Conservation (phyloP, 352 stramenopile species). For the Thalassiosira exigua region DNA sequence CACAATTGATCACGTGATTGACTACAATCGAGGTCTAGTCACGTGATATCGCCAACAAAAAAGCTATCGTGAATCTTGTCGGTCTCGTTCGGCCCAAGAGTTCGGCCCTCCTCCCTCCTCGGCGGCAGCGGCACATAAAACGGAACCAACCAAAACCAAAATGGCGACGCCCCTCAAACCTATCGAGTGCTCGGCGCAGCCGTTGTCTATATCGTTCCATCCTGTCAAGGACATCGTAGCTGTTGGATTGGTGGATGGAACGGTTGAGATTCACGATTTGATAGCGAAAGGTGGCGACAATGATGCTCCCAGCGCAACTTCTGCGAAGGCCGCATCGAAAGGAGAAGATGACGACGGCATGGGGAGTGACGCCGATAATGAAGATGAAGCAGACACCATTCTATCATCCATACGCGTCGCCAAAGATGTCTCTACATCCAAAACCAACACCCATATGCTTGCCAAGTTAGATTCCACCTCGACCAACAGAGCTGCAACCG, state of each 20-base stretch:
- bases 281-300: neutral
- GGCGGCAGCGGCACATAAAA: neutral
- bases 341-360: constrained; percentile 22
- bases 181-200: constrained; percentile 81
- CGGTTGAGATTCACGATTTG: constrained; percentile 68
- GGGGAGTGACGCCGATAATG: constrained; percentile 61
- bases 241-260: constrained; percentile 79
- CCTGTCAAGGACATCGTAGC: constrained; percentile 66
- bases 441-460: constrained; percentile 30
- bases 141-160: constrained; percentile 1
- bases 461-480: constrained; percentile 20
- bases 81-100: neutral
- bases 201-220: constrained; percentile 81
- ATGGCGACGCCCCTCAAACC: constrained; percentile 48
- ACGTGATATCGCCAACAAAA: too few relatives aligned
- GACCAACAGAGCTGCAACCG: neutral
- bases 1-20: too few relatives aligned
- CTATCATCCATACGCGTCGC: constrained; percentile 74
- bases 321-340: constrained; percentile 6
- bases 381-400: constrained; percentile 70
- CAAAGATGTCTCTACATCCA: constrained; percentile 34
- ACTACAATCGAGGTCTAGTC: too few relatives aligned
- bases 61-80: too few relatives aligned
- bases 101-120: neutral
- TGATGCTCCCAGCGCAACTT: neutral